A percentile compares a stretch with the other conserved stretches of the same genome.
These are phyloP conservation scores for Scenedesmus sp. DNA, from an alignment of 163 green algal species.

Conservation along the genomic window DNA sequence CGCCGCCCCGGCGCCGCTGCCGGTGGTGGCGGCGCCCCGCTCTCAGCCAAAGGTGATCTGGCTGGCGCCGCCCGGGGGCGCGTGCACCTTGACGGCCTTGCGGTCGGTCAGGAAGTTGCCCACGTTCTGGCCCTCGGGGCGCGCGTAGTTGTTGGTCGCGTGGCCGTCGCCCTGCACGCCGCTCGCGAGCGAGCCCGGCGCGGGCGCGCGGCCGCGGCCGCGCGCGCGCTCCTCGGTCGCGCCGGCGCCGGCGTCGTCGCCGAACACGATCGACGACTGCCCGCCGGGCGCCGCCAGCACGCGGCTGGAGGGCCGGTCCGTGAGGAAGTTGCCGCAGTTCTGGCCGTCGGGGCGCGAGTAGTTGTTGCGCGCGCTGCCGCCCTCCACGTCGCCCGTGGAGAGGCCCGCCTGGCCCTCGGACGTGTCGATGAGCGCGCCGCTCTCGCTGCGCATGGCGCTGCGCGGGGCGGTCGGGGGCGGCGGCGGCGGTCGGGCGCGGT, in stretches of 20 bases:
- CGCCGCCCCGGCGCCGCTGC: too few relatives aligned
- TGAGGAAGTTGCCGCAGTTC: constrained; percentile 90
- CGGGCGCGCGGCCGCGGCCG: background rate
- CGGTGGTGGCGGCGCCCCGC: too few relatives aligned
- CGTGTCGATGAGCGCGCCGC: constrained; percentile 1
- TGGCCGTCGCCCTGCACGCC: background rate
- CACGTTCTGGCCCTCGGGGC: constrained; percentile 82
- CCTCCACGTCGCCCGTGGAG: constrained; percentile 32
- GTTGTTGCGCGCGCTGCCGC: constrained; percentile 42
- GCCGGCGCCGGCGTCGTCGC: constrained; percentile 12
- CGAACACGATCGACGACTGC: constrained; percentile 54
- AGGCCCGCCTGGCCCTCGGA: background rate
- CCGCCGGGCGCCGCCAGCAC: constrained; percentile 82
- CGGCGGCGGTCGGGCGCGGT: too few relatives aligned
- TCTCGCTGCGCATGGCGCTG: constrained; percentile 30
- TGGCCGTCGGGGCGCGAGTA: constrained; percentile 59
- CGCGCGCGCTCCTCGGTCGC: background rate
- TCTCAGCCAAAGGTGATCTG: constrained; percentile 46
- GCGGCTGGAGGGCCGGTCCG: constrained; percentile 70
- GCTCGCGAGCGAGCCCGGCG: background rate
- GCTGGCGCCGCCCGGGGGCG: constrained; percentile 73
- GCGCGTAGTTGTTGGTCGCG: constrained; percentile 52
- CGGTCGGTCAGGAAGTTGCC: constrained; percentile 88
- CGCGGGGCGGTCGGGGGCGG: background rate
- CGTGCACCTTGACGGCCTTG: constrained; percentile 75